phyloP scores from a whole-genome alignment of 2,329 filamentous ascomycete species.

The Cryphonectria radicalis region DNA sequence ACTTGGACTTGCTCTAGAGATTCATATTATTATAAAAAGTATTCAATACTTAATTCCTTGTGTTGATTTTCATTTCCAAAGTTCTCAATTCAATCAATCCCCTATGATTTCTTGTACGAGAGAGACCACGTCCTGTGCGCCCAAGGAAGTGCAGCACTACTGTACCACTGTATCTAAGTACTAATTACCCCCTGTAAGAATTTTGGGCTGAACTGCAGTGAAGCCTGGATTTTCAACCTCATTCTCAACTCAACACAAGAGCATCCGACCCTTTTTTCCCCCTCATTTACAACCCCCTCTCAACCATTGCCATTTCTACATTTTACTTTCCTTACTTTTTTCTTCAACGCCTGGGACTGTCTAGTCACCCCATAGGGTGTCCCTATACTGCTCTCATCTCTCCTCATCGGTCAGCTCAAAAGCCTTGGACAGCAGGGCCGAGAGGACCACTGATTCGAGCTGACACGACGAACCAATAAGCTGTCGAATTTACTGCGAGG shows the following conservation, averaged over 20 bases:
- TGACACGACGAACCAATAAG: too few relatives aligned
- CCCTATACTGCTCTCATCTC: background rate
- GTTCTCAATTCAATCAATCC: background rate
- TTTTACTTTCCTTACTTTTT: background rate
- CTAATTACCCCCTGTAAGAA: background rate
- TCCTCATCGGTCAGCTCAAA: background rate
- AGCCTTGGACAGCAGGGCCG: background rate
- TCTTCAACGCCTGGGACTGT: background rate
- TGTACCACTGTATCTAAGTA: too few relatives aligned
- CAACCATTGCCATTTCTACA: background rate
- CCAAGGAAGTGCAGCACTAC: background rate
- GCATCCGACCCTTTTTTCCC: background rate
- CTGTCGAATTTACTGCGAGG: background rate
- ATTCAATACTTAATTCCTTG: background rate
- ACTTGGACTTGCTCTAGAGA: background rate
- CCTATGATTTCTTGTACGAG: background rate
- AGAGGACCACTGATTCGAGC: constrained; percentile 2
- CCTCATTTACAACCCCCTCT: background rate
- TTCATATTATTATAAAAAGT: background rate
- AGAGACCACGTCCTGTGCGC: background rate
- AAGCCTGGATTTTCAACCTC: constrained; percentile 2
- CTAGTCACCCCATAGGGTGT: too few relatives aligned
- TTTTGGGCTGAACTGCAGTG: background rate
- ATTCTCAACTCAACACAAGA: background rate
- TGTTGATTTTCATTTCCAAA: background rate